These are phyloP conservation scores for Cucurbita maxima DNA, from an alignment of 306 rosid genomes.

Conservation along the genomic window DNA sequence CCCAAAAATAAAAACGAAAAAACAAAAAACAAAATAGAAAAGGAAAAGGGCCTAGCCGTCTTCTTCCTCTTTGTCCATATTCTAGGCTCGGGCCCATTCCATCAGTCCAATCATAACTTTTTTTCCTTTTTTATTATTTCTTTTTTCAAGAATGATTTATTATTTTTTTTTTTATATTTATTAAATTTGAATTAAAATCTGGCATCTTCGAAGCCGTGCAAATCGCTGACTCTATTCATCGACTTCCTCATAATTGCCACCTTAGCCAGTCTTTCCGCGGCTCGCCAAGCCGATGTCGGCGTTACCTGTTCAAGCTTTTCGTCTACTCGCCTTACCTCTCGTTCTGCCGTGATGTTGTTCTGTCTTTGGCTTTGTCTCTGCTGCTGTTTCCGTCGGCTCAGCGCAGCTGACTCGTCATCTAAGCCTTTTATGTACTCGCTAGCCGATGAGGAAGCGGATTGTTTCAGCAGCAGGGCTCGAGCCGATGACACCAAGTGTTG, in stretches of 20 bases:
- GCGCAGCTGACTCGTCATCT: constrained; percentile 52
- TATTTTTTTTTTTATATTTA: background rate
- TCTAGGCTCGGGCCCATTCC: constrained; percentile 31
- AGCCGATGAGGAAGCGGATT: constrained; percentile 30
- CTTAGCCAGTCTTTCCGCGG: constrained; percentile 85
- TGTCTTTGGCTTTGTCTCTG: constrained; percentile 21
- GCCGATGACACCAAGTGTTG: constrained; percentile 59
- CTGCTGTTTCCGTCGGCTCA: constrained; percentile 34
- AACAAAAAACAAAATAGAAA: background rate
- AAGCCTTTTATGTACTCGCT: constrained; percentile 45
- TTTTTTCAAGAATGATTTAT: constrained; percentile 3
- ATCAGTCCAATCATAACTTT: background rate
- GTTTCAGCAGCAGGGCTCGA: constrained; percentile 49
- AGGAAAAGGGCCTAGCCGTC: constrained; percentile 52
- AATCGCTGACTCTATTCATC: constrained; percentile 91
- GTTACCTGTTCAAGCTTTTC: constrained; percentile 74
- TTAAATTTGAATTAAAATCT: constrained; percentile 55
- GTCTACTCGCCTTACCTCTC: constrained; percentile 10
- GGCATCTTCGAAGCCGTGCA: constrained; percentile 96
- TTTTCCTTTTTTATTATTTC: background rate
- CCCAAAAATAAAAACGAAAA: background rate
- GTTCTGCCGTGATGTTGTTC: constrained; percentile 2
- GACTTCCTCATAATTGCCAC: constrained; percentile 95
- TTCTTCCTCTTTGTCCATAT: constrained; percentile 35
- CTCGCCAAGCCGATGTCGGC: constrained; percentile 94